A percentile compares a stretch with the other conserved stretches of the same genome.
Evolutionary conservation across 441 rosid genomes (phyloP).

Genomic region (Pelargonium fulgidum): DNA sequence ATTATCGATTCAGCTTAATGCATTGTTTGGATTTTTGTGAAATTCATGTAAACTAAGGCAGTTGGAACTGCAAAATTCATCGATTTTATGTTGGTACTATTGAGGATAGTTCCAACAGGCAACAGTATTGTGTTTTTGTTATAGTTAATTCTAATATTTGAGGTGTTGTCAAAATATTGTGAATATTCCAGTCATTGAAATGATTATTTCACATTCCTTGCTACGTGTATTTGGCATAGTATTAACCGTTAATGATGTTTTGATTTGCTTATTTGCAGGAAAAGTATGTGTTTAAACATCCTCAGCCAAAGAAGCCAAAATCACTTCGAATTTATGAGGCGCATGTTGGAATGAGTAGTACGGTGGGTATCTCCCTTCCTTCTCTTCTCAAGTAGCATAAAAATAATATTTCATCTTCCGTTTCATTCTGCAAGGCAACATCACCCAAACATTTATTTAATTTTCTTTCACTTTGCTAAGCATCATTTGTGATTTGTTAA

Average conservation of each 20-base stretch:
- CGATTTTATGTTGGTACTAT: not conserved
- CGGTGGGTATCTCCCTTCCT: constrained; percentile 42
- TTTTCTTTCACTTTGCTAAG: not conserved
- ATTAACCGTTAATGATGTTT: constrained; percentile 9
- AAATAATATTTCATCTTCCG: constrained; percentile 12
- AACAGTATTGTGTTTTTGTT: not conserved
- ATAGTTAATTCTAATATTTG: not conserved
- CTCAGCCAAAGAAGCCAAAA: constrained; percentile 79
- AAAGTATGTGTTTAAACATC: constrained; percentile 69
- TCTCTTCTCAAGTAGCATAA: not conserved
- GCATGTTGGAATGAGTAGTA: constrained; percentile 98
- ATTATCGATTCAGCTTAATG: too few species aligned
- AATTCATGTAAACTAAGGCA: constrained; percentile 3
- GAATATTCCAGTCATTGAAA: constrained; percentile 1
- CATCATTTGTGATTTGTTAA: too few species aligned
- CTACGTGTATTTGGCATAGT: not conserved
- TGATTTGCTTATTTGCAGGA: constrained; percentile 47
- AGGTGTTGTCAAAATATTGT: not conserved
- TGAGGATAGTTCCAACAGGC: constrained; percentile 1
- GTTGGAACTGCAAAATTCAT: constrained; percentile 2
- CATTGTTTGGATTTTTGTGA: not conserved
- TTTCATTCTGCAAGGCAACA: constrained; percentile 1
- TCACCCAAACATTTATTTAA: not conserved
- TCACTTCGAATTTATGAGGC: constrained; percentile 93
- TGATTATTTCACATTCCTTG: not conserved